These are phyloP conservation scores for Podospora didyma DNA, from an alignment of 495 filamentous ascomycete species.

Conservation along the genomic window DNA sequence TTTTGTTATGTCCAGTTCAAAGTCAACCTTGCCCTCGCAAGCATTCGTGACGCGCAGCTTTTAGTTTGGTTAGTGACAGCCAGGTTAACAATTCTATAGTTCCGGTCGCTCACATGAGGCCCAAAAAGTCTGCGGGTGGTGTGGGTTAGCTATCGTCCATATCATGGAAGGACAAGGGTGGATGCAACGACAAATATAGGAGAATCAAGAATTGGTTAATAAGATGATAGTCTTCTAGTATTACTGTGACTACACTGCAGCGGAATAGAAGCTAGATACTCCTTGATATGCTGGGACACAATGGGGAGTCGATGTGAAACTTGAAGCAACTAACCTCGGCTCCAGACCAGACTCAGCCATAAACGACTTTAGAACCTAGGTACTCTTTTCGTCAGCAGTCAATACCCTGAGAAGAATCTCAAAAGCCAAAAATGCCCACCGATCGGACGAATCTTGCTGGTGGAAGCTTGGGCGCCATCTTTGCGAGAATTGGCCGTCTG, in stretches of 20 bases:
- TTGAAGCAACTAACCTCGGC: slow-evolving; percentile 60
- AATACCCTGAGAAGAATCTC: not conserved
- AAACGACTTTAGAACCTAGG: slow-evolving; percentile 76
- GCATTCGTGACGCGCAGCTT: slow-evolving; percentile 77
- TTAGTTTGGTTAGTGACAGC: not conserved
- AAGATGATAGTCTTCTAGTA: too few species aligned
- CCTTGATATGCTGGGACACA: too few species aligned
- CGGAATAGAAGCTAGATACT: too few species aligned
- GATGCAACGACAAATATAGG: too few species aligned
- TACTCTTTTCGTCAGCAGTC: not conserved
- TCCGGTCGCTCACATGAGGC: slow-evolving; percentile 31
- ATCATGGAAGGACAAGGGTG: too few species aligned
- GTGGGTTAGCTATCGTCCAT: not conserved
- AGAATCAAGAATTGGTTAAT: too few species aligned
- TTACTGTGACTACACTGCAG: too few species aligned
- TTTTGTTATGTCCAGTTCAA: slow-evolving; percentile 80
- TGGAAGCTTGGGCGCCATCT: slow-evolving; percentile 29
- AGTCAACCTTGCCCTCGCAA: slow-evolving; percentile 72
- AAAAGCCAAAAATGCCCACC: slow-evolving; percentile 20
- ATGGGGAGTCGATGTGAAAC: not conserved
- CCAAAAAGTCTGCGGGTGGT: slow-evolving; percentile 34
- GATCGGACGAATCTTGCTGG: slow-evolving; percentile 38
- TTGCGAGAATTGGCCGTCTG: not conserved
- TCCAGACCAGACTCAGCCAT: slow-evolving; percentile 79
- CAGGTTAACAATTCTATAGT: not conserved